phyloP scores from a whole-genome alignment of 345 rosid genomes.

The Cochlearia excelsa region DNA sequence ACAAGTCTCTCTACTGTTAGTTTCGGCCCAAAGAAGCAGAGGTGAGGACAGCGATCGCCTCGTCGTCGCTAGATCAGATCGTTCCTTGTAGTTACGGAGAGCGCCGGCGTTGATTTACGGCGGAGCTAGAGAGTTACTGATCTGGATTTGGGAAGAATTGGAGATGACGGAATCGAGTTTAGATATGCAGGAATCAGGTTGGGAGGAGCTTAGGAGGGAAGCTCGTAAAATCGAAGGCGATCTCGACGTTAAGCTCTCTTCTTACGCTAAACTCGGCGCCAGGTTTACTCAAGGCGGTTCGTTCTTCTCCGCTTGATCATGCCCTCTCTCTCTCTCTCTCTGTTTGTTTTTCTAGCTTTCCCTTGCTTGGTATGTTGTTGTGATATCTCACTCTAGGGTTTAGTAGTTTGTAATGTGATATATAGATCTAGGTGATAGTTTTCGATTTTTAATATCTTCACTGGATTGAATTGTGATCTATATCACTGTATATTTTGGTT shows the following conservation, averaged over 20 bases:
- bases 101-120: conserved; percentile 12
- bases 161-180: conserved; percentile 68
- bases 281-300: conserved; percentile 87
- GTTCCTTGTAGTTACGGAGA: neutral
- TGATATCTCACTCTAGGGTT: neutral
- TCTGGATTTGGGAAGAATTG: no score
- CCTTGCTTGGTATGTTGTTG: neutral
- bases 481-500: no score
- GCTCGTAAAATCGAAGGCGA: conserved; percentile 96
- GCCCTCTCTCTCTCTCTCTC: no score
- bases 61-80: no score
- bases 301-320: conserved; percentile 19
- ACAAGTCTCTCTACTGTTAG: no score
- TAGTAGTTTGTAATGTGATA: no score
- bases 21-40: no score
- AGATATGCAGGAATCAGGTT: conserved; percentile 91
- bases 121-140: conserved; percentile 8
- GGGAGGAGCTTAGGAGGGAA: conserved; percentile 92
- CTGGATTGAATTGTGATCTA: no score
- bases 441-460: no score
- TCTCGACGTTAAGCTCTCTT: conserved; percentile 95
- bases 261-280: conserved; percentile 95
- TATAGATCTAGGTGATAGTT: no score
- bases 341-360: no score
- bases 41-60: no score